Evolutionary conservation across 495 filamentous ascomycete genomes (phyloP).

Genomic region (Neurospora tetrasperma): DNA sequence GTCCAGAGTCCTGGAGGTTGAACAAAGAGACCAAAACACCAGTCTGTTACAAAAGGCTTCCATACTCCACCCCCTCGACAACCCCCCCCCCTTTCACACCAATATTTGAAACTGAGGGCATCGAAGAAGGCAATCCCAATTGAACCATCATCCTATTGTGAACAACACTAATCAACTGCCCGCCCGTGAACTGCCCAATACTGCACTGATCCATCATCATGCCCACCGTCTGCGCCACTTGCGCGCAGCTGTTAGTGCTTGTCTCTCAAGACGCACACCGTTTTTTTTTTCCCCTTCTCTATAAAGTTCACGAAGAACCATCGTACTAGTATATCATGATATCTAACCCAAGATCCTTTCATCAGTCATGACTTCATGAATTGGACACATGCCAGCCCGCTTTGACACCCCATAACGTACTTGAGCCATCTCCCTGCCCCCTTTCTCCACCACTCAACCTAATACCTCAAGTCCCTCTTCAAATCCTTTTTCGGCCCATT

Average conservation of each 20-base stretch:
- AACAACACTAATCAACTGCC: background rate
- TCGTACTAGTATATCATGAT: background rate
- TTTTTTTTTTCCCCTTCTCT: background rate
- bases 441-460: background rate
- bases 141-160: background rate
- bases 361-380: background rate
- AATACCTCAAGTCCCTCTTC: conserved; percentile 8
- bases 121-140: background rate
- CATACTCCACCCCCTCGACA: too few relatives aligned
- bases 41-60: too few relatives aligned
- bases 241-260: background rate
- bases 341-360: background rate
- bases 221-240: background rate
- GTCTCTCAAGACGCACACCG: background rate
- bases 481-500: conserved; percentile 20
- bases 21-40: too few relatives aligned
- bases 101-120: too few relatives aligned
- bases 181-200: background rate
- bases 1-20: too few relatives aligned
- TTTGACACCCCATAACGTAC: background rate
- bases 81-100: too few relatives aligned
- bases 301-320: background rate
- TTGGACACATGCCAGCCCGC: background rate
- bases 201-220: background rate
- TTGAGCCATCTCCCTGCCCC: background rate